Percentiles rank a stretch among this genome's conserved stretches.
Conservation (phyloP, 176 grass and related monocot species). For the Thalia dealbata region DNA sequence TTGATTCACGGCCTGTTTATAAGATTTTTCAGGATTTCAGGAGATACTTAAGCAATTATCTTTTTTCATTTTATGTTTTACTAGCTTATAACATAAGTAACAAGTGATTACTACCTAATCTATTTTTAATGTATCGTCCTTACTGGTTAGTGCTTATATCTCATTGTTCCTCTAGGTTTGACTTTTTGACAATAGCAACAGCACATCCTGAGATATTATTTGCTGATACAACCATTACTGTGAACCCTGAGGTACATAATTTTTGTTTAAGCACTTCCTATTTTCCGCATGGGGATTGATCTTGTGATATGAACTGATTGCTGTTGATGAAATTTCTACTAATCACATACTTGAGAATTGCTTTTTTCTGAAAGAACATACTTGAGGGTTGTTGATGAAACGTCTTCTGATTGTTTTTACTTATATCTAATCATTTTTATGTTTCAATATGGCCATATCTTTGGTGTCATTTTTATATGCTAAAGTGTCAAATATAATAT, state of each 20-base stretch:
- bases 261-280: background rate
- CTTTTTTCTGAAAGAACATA: too few relatives aligned
- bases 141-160: background rate
- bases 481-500: too few relatives aligned
- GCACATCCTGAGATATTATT: constrained; percentile 92
- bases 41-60: too few relatives aligned
- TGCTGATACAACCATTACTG: constrained; percentile 90
- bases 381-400: background rate
- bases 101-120: background rate
- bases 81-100: too few relatives aligned
- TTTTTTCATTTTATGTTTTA: too few relatives aligned
- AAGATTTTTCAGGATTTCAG: background rate
- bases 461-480: too few relatives aligned
- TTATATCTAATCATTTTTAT: too few relatives aligned
- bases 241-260: constrained; percentile 58
- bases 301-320: background rate
- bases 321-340: background rate
- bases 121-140: background rate
- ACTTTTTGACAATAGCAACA: constrained; percentile 94
- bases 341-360: background rate
- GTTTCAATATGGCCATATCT: too few relatives aligned
- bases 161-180: constrained; percentile 37
- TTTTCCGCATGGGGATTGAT: background rate
- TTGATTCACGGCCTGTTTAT: background rate
- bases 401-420: background rate